These are phyloP conservation scores for Atkinsonella hypoxylon DNA, from an alignment of 2,329 filamentous ascomycete species.

Conservation along the genomic window DNA sequence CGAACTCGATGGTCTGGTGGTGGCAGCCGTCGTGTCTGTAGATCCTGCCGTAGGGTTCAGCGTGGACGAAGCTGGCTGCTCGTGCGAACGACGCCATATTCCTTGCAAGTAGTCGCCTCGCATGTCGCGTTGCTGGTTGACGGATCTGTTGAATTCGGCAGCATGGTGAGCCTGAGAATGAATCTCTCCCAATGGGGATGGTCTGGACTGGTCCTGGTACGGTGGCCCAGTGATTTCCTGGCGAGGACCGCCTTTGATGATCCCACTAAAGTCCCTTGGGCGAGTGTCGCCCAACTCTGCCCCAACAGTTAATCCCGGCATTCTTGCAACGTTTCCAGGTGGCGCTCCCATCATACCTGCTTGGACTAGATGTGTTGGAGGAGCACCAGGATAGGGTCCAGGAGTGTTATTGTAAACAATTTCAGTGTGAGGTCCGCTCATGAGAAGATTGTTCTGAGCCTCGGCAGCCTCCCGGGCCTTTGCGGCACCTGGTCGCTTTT, in stretches of 20 bases:
- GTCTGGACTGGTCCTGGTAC: constrained; percentile 77
- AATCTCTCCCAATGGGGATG: constrained; percentile 65
- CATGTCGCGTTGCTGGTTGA: constrained; percentile 69
- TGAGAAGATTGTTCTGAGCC: constrained; percentile 49
- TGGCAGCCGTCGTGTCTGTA: constrained; percentile 31
- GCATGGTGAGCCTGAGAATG: constrained; percentile 78
- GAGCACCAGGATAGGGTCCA: constrained; percentile 51
- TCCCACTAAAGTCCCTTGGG: constrained; percentile 69
- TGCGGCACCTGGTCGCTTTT: constrained; percentile 86
- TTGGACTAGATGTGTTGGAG: constrained; percentile 58
- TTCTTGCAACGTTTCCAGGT: constrained; percentile 54
- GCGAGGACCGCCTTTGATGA: constrained; percentile 64
- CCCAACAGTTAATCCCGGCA: constrained; percentile 75
- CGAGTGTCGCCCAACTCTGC: constrained; percentile 68
- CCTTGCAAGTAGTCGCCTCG: constrained; percentile 70
- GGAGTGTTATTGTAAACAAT: constrained; percentile 77
- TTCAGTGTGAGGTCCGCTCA: constrained; percentile 64
- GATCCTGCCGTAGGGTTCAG: constrained; percentile 35
- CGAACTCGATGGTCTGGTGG: constrained; percentile 43
- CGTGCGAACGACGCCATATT: constrained; percentile 73
- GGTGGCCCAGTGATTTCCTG: constrained; percentile 81
- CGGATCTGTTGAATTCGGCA: constrained; percentile 77
- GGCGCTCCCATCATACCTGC: constrained; percentile 57
- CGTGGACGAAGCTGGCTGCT: constrained; percentile 48
- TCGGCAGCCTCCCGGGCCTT: constrained; percentile 77